Conservation (phyloP, 306 rosid species). For the Luffa acutangula region DNA sequence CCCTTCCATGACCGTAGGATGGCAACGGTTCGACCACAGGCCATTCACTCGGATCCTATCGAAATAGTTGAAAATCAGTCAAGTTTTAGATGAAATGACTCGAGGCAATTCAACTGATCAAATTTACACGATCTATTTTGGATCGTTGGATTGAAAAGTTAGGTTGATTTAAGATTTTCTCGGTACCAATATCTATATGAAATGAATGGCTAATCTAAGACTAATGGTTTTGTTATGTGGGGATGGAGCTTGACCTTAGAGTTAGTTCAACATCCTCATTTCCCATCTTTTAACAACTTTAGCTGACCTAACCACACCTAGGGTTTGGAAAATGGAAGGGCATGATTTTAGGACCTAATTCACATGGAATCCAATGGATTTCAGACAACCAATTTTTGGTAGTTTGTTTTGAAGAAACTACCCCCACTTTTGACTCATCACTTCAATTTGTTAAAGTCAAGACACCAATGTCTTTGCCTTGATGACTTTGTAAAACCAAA, state of each 20-base stretch:
- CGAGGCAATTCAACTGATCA: background rate
- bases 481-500: background rate
- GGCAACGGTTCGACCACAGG: conserved; percentile 28
- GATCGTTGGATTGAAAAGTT: background rate
- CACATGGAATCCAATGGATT: background rate
- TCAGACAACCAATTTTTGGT: background rate
- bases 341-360: background rate
- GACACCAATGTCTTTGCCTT: background rate
- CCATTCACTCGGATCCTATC: conserved; percentile 31
- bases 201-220: background rate
- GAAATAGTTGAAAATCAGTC: background rate
- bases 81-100: background rate
- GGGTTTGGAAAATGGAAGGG: background rate
- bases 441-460: background rate
- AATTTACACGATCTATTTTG: background rate
- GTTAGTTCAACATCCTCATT: background rate
- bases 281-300: background rate
- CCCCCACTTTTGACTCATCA: background rate
- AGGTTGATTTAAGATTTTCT: background rate
- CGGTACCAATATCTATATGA: background rate
- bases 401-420: background rate
- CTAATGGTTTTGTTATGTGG: background rate
- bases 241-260: background rate
- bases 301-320: background rate
- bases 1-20: conserved; percentile 39